Percentiles rank a stretch among this genome's conserved stretches.
phyloP scores from a whole-genome alignment of 139 green algal species.

The Coelastrella sp. region DNA sequence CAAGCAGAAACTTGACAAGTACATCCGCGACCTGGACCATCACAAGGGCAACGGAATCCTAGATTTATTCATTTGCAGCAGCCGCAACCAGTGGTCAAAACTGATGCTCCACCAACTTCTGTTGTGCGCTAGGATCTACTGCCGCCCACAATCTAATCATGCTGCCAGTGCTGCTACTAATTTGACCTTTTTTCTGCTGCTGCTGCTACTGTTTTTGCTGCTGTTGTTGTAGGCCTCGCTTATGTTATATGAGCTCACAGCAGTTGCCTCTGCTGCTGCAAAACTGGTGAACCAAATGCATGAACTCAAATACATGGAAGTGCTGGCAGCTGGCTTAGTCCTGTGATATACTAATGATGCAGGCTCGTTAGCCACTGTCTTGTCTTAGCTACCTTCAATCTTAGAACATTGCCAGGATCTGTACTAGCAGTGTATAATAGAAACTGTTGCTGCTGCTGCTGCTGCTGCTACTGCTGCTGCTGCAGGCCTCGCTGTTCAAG shows the following conservation, averaged over 20 bases:
- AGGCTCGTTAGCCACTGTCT: neutral
- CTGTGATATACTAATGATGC: too few species aligned
- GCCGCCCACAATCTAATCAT: neutral
- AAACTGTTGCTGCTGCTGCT: neutral
- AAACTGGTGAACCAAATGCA: neutral
- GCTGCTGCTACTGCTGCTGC: neutral
- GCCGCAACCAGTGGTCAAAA: too few species aligned
- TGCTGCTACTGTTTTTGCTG: neutral
- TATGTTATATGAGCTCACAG: conserved; percentile 53
- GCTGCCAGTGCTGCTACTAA: neutral
- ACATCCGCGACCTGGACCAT: neutral
- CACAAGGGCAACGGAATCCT: too few species aligned
- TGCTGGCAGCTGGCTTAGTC: too few species aligned
- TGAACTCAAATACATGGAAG: too few species aligned
- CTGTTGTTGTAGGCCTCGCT: neutral
- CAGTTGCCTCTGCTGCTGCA: conserved; percentile 15
- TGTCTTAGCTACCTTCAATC: neutral
- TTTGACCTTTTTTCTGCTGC: neutral
- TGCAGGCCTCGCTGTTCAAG: conserved; percentile 23
- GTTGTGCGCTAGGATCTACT: neutral
- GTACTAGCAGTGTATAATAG: neutral
- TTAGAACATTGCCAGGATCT: neutral
- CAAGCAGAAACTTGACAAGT: neutral
- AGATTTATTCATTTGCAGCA: too few species aligned
- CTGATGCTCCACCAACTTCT: too few species aligned